Evolutionary conservation across 768 basidiomycete genomes (phyloP), one percentile per base, ranked within the genome.

Genomic region (Mycena polygramma): DNA sequence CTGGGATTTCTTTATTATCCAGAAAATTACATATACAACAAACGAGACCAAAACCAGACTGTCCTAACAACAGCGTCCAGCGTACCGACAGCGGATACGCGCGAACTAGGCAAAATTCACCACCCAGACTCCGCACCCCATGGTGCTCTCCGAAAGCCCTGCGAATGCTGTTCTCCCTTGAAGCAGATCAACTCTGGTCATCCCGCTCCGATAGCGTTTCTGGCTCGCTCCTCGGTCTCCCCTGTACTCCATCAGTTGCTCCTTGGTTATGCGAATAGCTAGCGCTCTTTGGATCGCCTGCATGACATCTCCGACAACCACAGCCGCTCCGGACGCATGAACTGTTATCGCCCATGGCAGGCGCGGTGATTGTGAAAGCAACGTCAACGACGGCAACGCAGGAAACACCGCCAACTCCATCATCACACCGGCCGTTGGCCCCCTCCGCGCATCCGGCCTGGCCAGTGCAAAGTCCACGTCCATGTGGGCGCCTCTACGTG

Each of bases 271-370:
- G 11, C 5, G 46, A 17, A 71, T 57, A 6, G 15, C 22, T 7
- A 71, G 48, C n/a, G 53, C 61, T 7, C 35, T 24, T 9, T 24
- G 15, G 7, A 71, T 61, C 9, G 64, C 55, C 7, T 17, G 2
- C 19, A 67, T 22, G 19, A 67, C 60, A 24, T 71, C 70, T 2
- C 46, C 64, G 0, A 71, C 70, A 24, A 53, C 62, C 45, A 71
- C 64, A 24, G 26, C 45, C 26, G 14, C 41, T 4, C 51, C 26
- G 11, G 73, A 66, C 30, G 67, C 64, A 41, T 72, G 73, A 1
- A 26, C 74, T 9, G 71, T 70, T 46, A 71, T 68, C 39, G 62
- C 45, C 69, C 73, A 74, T 20, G 73, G 70, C 13, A 74, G 39
- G 2, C 10, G 46, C 19, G 19, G 37, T 0, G 11, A 17, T 4